These are phyloP conservation scores for Nakazawaea wickerhamii DNA, from an alignment of 805 yeast species.

Conservation along the genomic window DNA sequence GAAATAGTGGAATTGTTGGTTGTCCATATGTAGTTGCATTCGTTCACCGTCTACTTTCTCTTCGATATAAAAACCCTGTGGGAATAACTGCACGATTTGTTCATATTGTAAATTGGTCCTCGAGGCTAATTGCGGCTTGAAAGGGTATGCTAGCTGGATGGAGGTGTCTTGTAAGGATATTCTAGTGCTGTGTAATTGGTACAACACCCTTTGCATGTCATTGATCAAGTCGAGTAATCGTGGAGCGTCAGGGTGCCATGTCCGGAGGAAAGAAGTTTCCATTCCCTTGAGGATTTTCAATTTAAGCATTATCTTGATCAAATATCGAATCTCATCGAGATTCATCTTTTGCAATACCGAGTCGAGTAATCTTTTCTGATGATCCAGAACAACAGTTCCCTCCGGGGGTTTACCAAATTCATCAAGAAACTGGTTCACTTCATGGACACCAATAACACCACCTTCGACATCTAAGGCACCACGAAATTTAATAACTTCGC, in stretches of 20 bases:
- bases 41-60: constrained; percentile 95
- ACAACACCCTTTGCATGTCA: constrained; percentile 55
- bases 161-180: constrained; percentile 38
- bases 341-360: constrained; percentile 50
- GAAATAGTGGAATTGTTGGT: constrained; percentile 40
- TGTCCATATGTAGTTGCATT: constrained; percentile 63
- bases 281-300: constrained; percentile 53
- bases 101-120: constrained; percentile 47
- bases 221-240: constrained; percentile 60
- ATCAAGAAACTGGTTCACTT: constrained; percentile 45
- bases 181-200: constrained; percentile 47
- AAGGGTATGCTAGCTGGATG: constrained; percentile 46
- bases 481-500: constrained; percentile 45
- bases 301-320: constrained; percentile 62
- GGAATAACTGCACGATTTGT: constrained; percentile 42
- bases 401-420: constrained; percentile 28
- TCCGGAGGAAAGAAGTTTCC: constrained; percentile 49
- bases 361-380: constrained; percentile 39
- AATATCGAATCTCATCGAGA: constrained; percentile 59
- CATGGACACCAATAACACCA: constrained; percentile 37
- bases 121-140: constrained; percentile 72
- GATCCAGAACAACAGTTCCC: too few relatives aligned
- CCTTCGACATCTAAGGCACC: constrained; percentile 32
- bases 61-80: constrained; percentile 61
- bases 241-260: constrained; percentile 80